Evolutionary conservation across 805 yeast species (phyloP).

Genomic region (Brettanomyces nanus): DNA sequence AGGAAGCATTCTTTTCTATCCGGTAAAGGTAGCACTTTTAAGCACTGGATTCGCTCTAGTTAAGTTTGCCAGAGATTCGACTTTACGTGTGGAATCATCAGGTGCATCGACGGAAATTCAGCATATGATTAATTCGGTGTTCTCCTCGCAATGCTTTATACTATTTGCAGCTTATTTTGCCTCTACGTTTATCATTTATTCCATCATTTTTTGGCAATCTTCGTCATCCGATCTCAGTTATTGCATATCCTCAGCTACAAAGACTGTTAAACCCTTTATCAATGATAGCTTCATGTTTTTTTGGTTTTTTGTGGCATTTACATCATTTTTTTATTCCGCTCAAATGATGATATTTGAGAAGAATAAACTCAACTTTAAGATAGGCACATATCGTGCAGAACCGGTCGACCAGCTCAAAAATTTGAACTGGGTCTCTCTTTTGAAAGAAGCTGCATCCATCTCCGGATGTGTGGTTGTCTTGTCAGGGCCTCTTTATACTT

Average conservation of each 20-base stretch:
- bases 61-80: conserved; percentile 22
- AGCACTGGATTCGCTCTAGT: conserved; percentile 24
- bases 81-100: conserved; percentile 19
- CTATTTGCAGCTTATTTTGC: conserved; percentile 14
- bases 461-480: conserved; percentile 22
- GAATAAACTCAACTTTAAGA: conserved; percentile 42
- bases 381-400: conserved; percentile 31
- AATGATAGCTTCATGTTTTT: conserved; percentile 39
- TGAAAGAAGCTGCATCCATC: conserved; percentile 32
- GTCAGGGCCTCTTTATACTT: conserved; percentile 32
- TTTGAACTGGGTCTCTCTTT: conserved; percentile 20
- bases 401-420: conserved; percentile 28
- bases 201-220: conserved; percentile 16
- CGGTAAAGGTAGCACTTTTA: conserved; percentile 18
- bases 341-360: conserved; percentile 48
- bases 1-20: conserved; percentile 15
- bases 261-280: conserved; percentile 32
- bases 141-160: conserved; percentile 18
- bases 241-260: conserved; percentile 26
- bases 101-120: conserved; percentile 18
- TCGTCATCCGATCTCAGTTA: conserved; percentile 14
- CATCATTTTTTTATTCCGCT: conserved; percentile 38
- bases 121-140: conserved; percentile 18
- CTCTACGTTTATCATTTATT: conserved; percentile 14
- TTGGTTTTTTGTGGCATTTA: conserved; percentile 36